Evolutionary conservation across 352 stramenopile species (phyloP).

Genomic region (Globisporangium cystogenes): DNA sequence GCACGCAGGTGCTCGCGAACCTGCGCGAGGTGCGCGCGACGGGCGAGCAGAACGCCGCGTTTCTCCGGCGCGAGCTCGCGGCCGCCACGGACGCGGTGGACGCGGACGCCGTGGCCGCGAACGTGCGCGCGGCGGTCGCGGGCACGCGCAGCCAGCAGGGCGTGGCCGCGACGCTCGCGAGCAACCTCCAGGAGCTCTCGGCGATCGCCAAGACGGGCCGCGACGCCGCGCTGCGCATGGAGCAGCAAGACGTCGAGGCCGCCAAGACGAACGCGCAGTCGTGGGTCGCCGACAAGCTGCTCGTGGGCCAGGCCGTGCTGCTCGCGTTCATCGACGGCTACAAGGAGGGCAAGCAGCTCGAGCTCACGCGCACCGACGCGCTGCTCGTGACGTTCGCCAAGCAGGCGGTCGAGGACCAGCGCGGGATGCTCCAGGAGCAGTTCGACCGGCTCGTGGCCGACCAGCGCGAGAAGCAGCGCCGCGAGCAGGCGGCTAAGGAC

Average conservation of each 20-base stretch:
- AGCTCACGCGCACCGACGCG: constrained; percentile 66
- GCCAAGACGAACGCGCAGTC: constrained; percentile 61
- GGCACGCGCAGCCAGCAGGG: constrained; percentile 67
- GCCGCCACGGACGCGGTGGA: constrained; percentile 58
- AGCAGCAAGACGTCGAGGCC: constrained; percentile 54
- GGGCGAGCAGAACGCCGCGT: constrained; percentile 46
- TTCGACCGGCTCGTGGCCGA: constrained; percentile 57
- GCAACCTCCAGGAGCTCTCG: constrained; percentile 67
- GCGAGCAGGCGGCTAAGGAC: constrained; percentile 8
- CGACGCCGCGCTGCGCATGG: constrained; percentile 49
- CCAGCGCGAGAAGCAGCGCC: constrained; percentile 54
- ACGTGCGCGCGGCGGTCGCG: constrained; percentile 50
- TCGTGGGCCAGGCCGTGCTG: constrained; percentile 75
- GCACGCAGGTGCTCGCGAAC: constrained; percentile 55
- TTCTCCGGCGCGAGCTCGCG: constrained; percentile 43
- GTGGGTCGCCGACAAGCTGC: constrained; percentile 82
- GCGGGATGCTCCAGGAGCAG: constrained; percentile 60
- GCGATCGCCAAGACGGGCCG: constrained; percentile 53
- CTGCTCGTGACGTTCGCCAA: constrained; percentile 72
- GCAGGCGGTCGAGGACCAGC: constrained; percentile 71
- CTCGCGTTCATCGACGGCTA: constrained; percentile 84
- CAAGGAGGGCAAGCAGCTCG: constrained; percentile 66
- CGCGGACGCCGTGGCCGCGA: constrained; percentile 44
- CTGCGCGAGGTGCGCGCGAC: constrained; percentile 44
- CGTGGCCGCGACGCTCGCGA: constrained; percentile 53